These are phyloP conservation scores for Ogataea nitratoaversa DNA, from an alignment of 805 yeast species.

Conservation along the genomic window DNA sequence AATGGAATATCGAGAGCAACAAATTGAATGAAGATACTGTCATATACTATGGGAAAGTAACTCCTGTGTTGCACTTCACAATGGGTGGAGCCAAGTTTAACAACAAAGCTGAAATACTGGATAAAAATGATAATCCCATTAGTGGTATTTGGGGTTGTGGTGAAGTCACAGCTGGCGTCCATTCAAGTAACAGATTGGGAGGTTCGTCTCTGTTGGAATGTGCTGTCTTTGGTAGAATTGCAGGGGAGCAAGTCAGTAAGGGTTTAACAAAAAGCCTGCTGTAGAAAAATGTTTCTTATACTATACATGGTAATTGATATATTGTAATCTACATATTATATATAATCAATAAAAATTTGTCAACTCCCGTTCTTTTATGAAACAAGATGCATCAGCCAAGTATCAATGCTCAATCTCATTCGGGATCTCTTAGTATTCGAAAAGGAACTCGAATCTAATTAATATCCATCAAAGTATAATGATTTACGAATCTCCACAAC, in stretches of 20 bases:
- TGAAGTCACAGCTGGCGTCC: constrained; percentile 68
- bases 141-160: constrained; percentile 60
- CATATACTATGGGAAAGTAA: constrained; percentile 47
- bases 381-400: too few species aligned
- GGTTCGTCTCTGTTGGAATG: constrained; percentile 60
- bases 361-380: too few species aligned
- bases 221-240: constrained; percentile 58
- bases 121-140: constrained; percentile 30
- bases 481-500: too few species aligned
- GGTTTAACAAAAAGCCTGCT: constrained; percentile 1
- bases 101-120: constrained; percentile 37
- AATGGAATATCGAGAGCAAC: constrained; percentile 11
- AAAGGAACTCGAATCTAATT: too few species aligned
- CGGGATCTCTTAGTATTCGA: too few species aligned
- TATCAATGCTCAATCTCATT: too few species aligned
- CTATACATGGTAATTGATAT: too few species aligned
- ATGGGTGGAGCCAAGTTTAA: constrained; percentile 65
- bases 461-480: too few species aligned
- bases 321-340: too few species aligned
- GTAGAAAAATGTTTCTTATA: background rate
- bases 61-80: constrained; percentile 59
- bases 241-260: constrained; percentile 36
- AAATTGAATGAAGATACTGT: constrained; percentile 18
- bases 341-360: too few species aligned
- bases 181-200: constrained; percentile 61